Base-by-base conservation (phyloP, 129 eudicot genomes). In the Heracleum sosnowskyi region DNA sequence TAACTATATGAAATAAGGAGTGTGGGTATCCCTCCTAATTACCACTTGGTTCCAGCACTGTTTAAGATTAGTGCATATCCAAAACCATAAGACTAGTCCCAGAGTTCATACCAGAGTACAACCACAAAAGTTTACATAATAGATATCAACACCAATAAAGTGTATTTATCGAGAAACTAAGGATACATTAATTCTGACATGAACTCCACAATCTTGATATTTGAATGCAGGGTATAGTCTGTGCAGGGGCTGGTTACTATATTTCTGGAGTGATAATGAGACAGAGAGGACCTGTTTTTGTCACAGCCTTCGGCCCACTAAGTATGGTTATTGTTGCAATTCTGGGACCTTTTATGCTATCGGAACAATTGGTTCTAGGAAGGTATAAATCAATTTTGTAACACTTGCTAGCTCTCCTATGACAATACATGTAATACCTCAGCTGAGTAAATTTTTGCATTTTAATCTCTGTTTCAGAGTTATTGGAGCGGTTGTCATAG, bases 261-360 rank as follows among this genome's bases (percentile, higher is more conserved):
- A 66, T 90, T 28, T 83, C 88, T 37, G 92, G 90, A 60, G 82
- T 83, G 47, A 55, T 90, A 34, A 90, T 86, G 87, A 90, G 81
- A 79, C 74, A 73, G 24, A 88, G 79, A 55, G 96, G 96, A 42
- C 96, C 96, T 0, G 88, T 88, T 78, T 90, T 90, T 28, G 88
- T 88, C 40, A 87, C 95, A n/a, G 81, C 95, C 10, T 90, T 87
- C 71, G 88, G 82, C 51, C 95, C 95, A 0, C 73, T 90, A 16
- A 83, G 90, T 81, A 87, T 87, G 95, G 85, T 90, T 68, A 82
- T 90, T 16, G 88, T 84, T 73, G 90, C 88, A 42, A 73, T 88
- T 45, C 64, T 90, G 63, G 85, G 96, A 70, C 88, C 90, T 18
- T 82, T 88, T 79, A 74, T 88, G 24, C 55, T 90, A 12, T 83